Base-by-base conservation (phyloP, 345 rosid species). In the Murraya paniculata region DNA sequence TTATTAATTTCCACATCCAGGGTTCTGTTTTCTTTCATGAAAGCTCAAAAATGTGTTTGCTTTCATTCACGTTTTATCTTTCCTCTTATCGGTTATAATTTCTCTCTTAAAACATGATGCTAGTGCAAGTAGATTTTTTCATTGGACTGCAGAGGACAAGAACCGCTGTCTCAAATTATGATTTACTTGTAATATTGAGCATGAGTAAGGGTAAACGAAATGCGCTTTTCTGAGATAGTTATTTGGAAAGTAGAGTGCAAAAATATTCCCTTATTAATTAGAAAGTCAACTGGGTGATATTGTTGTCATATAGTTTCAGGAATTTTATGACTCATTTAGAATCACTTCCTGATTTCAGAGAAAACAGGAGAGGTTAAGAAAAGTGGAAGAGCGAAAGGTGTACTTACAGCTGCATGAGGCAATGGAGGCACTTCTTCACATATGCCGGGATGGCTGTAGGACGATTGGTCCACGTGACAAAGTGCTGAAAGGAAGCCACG, bases 341-440 rank as follows among this genome's bases (percentile, higher is more conserved):
- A 72, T 74, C 53, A 28, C 38, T 69, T 77, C 30, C 28, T 71
- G 55, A 22, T 68, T 71, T 62, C 81, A 89, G 97, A 77, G 86
- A 79, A 88, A 89, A 79, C 80, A 86, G 73, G 94, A 92, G 68
- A 89, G 89, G 82, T 62, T 50, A 74, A 87, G 83, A 71, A 90
- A 88, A 76, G 78, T 77, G 41, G 89, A 92, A 80, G 96, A 93
- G 84, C 90, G 80, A 57, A 89, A 86, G 84, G 86, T 87, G 66
- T 92, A 92, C 71, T 28, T 91, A 83, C 92, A 93, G 66, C 85
- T 95, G 48, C 77, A 90, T 1, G 94, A 92, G 83, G 92, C 97
- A 53, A 87, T 91, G 92, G 99, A 93, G 84, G 94, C 98, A 38
- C 93, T 95, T 50, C 86, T 91, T 64, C 99, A 92, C 84, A 93